These are phyloP conservation scores for Epichloe festucae DNA, from an alignment of 2,329 filamentous ascomycete genomes.

Conservation along the genomic window DNA sequence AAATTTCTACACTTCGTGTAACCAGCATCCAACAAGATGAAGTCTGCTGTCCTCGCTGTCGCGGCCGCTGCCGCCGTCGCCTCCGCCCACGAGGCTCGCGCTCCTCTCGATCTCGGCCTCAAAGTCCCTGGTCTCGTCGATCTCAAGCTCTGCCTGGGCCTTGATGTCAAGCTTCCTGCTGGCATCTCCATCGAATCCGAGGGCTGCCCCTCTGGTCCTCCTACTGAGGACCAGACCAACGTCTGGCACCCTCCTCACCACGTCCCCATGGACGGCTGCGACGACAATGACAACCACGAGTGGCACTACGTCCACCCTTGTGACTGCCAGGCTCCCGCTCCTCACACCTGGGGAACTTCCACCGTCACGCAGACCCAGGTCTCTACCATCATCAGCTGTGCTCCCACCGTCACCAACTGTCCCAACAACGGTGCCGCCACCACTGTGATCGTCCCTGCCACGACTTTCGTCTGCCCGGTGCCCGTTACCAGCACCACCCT, in stretches of 20 bases:
- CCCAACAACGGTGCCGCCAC: conserved; percentile 20
- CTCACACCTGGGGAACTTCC: conserved; percentile 27
- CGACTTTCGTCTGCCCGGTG: conserved; percentile 33
- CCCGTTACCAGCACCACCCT: conserved; percentile 13
- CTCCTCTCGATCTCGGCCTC: conserved; percentile 5
- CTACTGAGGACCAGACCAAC: conserved; percentile 15
- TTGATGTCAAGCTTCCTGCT: conserved; percentile 9
- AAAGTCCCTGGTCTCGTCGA: conserved; percentile 4
- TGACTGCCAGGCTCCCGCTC: conserved; percentile 10
- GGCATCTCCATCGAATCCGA: conserved; percentile 8
- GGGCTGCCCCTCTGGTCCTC: conserved; percentile 11
- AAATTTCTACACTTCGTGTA: not conserved
- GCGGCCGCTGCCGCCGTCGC: conserved; percentile 8
- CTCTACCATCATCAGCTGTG: conserved; percentile 27
- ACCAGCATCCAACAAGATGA: conserved; percentile 11
- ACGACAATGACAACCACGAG: conserved; percentile 14
- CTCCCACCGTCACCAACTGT: conserved; percentile 23
- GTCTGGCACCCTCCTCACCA: conserved; percentile 26
- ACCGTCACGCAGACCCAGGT: conserved; percentile 26
- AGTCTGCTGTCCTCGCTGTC: conserved; percentile 12
- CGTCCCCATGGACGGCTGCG: conserved; percentile 24
- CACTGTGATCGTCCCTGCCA: conserved; percentile 25
- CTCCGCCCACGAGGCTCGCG: conserved; percentile 8
- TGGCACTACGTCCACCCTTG: conserved; percentile 26
- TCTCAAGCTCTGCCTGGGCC: conserved; percentile 8